phyloP scores from a whole-genome alignment of 2,329 filamentous ascomycete species.

The Dactylonectria estremocensis region DNA sequence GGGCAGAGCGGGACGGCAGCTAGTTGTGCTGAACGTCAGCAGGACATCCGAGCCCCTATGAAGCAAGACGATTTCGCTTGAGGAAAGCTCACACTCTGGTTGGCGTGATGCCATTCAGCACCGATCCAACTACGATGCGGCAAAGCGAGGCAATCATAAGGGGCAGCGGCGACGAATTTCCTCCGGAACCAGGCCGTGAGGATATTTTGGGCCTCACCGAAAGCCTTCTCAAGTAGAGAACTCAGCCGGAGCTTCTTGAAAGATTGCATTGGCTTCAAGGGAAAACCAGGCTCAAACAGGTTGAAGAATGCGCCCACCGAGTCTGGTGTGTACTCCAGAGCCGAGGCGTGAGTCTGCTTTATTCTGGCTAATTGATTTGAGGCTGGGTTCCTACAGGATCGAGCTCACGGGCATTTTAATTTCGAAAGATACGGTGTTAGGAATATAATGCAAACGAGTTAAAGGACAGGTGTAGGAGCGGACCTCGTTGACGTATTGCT shows the following conservation, averaged over 20 bases:
- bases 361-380: neutral
- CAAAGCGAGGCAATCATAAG: neutral
- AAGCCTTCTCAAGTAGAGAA: neutral
- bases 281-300: neutral
- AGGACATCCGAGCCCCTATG: neutral
- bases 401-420: no score
- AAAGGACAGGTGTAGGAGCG: no score
- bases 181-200: neutral
- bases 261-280: neutral
- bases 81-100: neutral
- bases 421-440: no score
- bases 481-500: no score
- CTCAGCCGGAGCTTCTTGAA: slow-evolving; percentile 1
- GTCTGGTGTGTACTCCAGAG: neutral
- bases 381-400: neutral
- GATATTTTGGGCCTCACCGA: neutral
- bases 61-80: neutral
- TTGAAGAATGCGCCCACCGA: neutral
- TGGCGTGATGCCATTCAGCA: neutral
- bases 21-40: neutral
- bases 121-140: neutral
- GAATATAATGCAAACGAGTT: no score
- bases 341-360: neutral
- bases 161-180: neutral
- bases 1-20: slow-evolving; percentile 15